A percentile compares a stretch with the other conserved stretches of the same genome.
These are phyloP conservation scores for Chaetomium cochliodes DNA, from an alignment of 495 filamentous ascomycete genomes.

Conservation along the genomic window DNA sequence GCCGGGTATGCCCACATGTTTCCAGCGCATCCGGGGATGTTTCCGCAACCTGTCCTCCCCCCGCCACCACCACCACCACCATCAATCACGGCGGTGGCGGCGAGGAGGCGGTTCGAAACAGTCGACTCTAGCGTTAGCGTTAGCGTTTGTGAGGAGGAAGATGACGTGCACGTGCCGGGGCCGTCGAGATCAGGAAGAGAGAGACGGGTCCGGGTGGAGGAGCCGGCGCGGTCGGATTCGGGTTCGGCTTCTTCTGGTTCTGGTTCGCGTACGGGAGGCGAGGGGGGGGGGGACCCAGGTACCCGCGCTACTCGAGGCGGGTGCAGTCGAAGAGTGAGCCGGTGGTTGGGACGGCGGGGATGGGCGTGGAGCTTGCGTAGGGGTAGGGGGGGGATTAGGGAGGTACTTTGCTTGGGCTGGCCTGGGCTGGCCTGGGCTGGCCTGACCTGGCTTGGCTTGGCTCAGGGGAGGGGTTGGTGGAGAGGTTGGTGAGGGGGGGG, in stretches of 20 bases:
- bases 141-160: background rate
- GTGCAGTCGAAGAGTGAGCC: slow-evolving; percentile 42
- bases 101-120: background rate
- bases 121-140: background rate
- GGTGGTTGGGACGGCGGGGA: background rate
- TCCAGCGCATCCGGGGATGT: background rate
- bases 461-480: no score
- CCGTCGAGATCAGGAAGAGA: no score
- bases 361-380: no score
- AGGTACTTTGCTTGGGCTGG: background rate
- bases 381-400: no score
- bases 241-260: background rate
- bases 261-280: background rate
- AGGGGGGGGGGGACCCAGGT: slow-evolving; percentile 18
- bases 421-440: background rate
- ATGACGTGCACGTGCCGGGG: background rate
- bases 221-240: background rate
- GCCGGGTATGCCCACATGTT: slow-evolving; percentile 19
- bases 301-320: slow-evolving; percentile 34
- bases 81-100: background rate
- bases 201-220: background rate
- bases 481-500: no score
- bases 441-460: background rate
- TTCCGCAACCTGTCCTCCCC: background rate
- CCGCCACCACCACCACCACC: no score